Evolutionary conservation across 805 yeast species (phyloP), one percentile per base, ranked within the genome.

Genomic region (Candida adriatica): DNA sequence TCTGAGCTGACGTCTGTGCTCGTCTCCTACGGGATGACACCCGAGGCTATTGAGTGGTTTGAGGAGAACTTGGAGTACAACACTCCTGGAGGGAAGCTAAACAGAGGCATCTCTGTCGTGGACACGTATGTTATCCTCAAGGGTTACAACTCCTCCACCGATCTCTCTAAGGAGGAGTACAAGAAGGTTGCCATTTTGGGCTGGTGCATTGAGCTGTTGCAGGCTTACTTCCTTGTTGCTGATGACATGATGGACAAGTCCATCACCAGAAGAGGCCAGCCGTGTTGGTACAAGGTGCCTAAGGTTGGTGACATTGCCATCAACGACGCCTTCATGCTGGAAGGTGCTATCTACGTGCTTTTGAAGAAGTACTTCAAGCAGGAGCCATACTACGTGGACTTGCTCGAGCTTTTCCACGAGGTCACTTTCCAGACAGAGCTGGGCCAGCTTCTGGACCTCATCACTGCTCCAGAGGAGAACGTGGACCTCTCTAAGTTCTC

Each of bases 181-280:
- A 75, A 75, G 58, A 79, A 77, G 50, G 83, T 85, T 23, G 92
- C 96, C 8, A 65, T 88, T 30, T 69, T 92, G 44, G 98, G 98
- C 15, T 92, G 98, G 98, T 70, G 86, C 48, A 76, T 92, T 46
- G 98, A 92, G 64, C 70, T 92, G 44, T 68, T 90, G 47, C 98
- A 90, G 64, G 97, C 96, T 2, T 92, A 85, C 59, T 92, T 92
- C 69, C 70, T 92, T 51, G 97, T 92, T 35, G 94, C 97, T 19
- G 98, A 92, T 58, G 98, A 92, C 58, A 92, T 92, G 77, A 92
- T 92, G 98, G 98, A 92, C 59, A 75, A 77, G 46, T 83, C 95
- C 20, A 81, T 85, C 58, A 92, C 98, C 25, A 83, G 98, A 70
- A 80, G 98, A 59, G 98, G 96, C 38, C 96, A 90, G 63, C 92